These are phyloP conservation scores for Prunus fruticosa DNA, from an alignment of 306 rosid species.

Conservation along the genomic window DNA sequence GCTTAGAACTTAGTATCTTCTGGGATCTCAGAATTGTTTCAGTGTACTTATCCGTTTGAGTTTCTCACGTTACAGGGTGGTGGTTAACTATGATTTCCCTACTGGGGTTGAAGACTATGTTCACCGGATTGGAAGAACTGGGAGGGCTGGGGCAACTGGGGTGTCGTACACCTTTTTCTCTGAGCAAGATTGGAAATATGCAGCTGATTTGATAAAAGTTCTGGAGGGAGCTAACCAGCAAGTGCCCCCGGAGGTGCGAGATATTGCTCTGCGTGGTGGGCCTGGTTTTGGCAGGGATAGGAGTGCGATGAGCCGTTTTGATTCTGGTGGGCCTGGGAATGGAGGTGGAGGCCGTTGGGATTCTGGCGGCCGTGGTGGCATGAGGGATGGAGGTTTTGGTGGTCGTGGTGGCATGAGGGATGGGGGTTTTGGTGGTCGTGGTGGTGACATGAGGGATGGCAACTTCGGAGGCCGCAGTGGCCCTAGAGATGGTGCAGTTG, in stretches of 20 bases:
- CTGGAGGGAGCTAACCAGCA: slow-evolving; percentile 96
- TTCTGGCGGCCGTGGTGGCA: slow-evolving; percentile 50
- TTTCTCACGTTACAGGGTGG: slow-evolving; percentile 56
- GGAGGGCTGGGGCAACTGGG: slow-evolving; percentile 99
- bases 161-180: slow-evolving; percentile 85
- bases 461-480: slow-evolving; percentile 35
- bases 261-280: slow-evolving; percentile 82
- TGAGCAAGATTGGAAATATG: slow-evolving; percentile 97
- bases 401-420: slow-evolving; percentile 50
- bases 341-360: slow-evolving; percentile 51
- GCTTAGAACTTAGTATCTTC: slow-evolving; percentile 9
- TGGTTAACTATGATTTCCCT: slow-evolving; percentile 97
- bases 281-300: slow-evolving; percentile 78
- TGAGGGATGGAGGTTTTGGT: slow-evolving; percentile 56
- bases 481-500: slow-evolving; percentile 27
- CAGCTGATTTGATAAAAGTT: slow-evolving; percentile 84
- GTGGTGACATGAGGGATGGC: slow-evolving; percentile 64
- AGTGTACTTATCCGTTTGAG: neutral
- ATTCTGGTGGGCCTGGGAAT: slow-evolving; percentile 25
- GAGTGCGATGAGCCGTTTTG: slow-evolving; percentile 58
- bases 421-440: slow-evolving; percentile 46
- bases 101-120: slow-evolving; percentile 95
- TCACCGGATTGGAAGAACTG: slow-evolving; percentile 96
- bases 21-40: slow-evolving; percentile 4
- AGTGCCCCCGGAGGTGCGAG: slow-evolving; percentile 85